Base-by-base conservation (phyloP, 352 stramenopile genomes). In the Elongisporangium senticosum region DNA sequence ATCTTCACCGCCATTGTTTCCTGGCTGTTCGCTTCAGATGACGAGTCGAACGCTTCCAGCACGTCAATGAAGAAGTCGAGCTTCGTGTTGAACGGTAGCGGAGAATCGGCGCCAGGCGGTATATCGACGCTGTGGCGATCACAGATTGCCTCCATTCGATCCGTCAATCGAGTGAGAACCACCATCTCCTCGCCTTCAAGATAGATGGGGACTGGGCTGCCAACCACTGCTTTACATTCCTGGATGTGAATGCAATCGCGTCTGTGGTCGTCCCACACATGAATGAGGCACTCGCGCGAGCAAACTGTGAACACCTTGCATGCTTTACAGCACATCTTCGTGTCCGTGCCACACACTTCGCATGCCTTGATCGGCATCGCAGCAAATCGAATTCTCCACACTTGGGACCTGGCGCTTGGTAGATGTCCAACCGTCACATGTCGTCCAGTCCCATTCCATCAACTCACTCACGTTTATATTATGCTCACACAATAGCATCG, bases 231-330 rank as follows among this genome's bases (percentile, higher is more conserved):
- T 57, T 33, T 55, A 56, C 19, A 59, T 22, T 5, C 15, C 13
- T 22, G 6, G n/a, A 72, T 23, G 1, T 62, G 59, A 21, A 65
- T 24, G 43, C 71, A 75, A 22, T 74, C 62, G 7, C 51, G 7
- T 40, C 71, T 74, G 58, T 79, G 71, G 15, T 22, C 55, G 10
- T 20, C 17, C 71, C 67, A 79, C 33, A 60, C 47, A 17, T 24
- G 55, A 17, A 20, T 48, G 53, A 69, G 63, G 28, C 71, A 79
- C 28, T 52, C 59, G 23, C 59, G 47, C 7, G 56, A 51, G 49
- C 71, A 77, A 7, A 75, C 49, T 11, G 49, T 26, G 24, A 75
- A 57, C 8, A 50, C 53, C 48, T 70, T 71, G 59, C 71, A 79
- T 43, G 60, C 53, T 49, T 52, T 67, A 56, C 67, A 79, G n/a